Base-by-base conservation (phyloP, 2,329 filamentous ascomycete species). In the Cadophora luteo-olivacea region DNA sequence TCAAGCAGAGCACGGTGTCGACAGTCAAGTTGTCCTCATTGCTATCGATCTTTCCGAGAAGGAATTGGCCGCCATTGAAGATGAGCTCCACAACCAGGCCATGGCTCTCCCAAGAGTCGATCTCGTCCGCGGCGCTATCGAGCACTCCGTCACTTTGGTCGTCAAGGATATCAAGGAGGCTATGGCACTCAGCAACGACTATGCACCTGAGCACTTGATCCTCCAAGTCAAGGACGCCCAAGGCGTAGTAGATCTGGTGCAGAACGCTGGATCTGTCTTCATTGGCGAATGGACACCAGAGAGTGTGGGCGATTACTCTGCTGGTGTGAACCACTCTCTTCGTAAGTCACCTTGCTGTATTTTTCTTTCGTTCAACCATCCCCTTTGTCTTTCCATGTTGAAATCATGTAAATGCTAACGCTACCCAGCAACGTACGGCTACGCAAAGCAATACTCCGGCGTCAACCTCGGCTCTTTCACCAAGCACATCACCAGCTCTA, bases 401-500 rank as follows among this genome's bases (percentile, higher is more conserved):
- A 8, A 2, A 16, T 32, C n/a, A 41, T 54, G 32, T 9, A 25
- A 33, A 51, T 67, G 38, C 51, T 71, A 52, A 74, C 58, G 55
- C 24, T 63, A 51, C 66, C 32, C 74, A 97, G 94, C 96, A 64
- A 99, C 96, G 0, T 99, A 98, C 78, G 96, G 96, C 51, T 99
- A 97, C 77, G 96, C 96, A 61, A 97, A 97, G 82, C 96, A 99
- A 81, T 99, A 99, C 83, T 97, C 94, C 6, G 96, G 96, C 64
- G 96, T 99, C 77, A 99, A 97, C 80, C 87, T 99, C 6, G 93
- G 89, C 38, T 98, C 95, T 2, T 99, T 97, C 82, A 87, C 97
- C 79, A 99, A 99, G 84, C 94, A 98, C 84, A 97, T 99, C 77
- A 99, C 96, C 48, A 96, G 92, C 82, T 93, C 94, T 0, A 92